These are phyloP conservation scores for Knufia petricola DNA, from an alignment of 2,329 filamentous ascomycete species.

Conservation along the genomic window DNA sequence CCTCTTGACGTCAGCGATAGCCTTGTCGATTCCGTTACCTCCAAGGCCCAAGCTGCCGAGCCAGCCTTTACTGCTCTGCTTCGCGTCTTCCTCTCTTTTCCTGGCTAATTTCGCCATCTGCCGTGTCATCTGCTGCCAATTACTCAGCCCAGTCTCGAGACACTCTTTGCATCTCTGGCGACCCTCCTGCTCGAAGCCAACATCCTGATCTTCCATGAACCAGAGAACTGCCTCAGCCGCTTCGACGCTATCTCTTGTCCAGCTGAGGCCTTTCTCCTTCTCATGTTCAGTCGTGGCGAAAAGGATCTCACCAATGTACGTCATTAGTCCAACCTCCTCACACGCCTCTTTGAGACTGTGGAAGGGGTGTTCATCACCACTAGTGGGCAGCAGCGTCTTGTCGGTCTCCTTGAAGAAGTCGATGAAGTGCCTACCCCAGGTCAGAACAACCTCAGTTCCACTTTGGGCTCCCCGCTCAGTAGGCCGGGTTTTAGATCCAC, in stretches of 20 bases:
- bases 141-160: slow-evolving; percentile 62
- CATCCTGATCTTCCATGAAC: slow-evolving; percentile 27
- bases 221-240: slow-evolving; percentile 61
- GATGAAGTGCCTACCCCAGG: slow-evolving; percentile 24
- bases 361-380: slow-evolving; percentile 58
- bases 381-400: slow-evolving; percentile 45
- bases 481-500: slow-evolving; percentile 11
- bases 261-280: slow-evolving; percentile 65
- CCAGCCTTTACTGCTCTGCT: slow-evolving; percentile 27
- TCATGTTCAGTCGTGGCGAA: slow-evolving; percentile 54
- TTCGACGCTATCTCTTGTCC: slow-evolving; percentile 83
- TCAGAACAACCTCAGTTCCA: slow-evolving; percentile 27
- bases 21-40: slow-evolving; percentile 15
- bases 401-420: slow-evolving; percentile 23
- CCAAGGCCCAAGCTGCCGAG: slow-evolving; percentile 28
- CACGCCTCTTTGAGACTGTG: slow-evolving; percentile 60
- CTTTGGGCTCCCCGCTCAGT: slow-evolving; percentile 22
- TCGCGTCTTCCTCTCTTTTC: slow-evolving; percentile 34
- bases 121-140: slow-evolving; percentile 75
- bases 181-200: slow-evolving; percentile 25
- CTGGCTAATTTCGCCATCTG: slow-evolving; percentile 47
- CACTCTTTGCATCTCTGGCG: slow-evolving; percentile 65
- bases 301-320: slow-evolving; percentile 90
- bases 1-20: slow-evolving; percentile 14
- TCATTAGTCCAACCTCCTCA: slow-evolving; percentile 75